Evolutionary conservation across 2,329 filamentous ascomycete species (phyloP).

Genomic region (Colletotrichum gloeosporioides): DNA sequence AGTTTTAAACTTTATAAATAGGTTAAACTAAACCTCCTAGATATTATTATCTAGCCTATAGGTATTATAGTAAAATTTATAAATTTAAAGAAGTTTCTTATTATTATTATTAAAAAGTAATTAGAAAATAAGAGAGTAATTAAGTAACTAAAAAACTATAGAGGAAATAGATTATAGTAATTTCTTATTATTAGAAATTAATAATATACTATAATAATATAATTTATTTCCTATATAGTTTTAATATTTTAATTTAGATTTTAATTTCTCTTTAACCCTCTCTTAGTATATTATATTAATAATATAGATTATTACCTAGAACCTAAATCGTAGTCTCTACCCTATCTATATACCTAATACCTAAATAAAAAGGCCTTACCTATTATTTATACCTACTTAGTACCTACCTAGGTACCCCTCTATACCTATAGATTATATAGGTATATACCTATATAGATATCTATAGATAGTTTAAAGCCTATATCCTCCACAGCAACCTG

Average conservation of each 20-base stretch:
- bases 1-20: neutral
- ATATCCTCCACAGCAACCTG: too few relatives aligned
- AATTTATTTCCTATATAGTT: neutral
- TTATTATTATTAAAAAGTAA: neutral
- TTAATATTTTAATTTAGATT: neutral
- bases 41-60: neutral
- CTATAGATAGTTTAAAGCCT: neutral
- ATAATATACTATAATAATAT: neutral
- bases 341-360: neutral
- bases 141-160: neutral
- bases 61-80: neutral
- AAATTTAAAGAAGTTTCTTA: neutral
- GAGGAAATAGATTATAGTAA: neutral
- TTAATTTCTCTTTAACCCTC: neutral
- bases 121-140: neutral
- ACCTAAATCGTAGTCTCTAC: neutral
- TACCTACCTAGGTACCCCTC: too few relatives aligned
- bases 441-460: too few relatives aligned
- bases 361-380: neutral
- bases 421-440: too few relatives aligned
- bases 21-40: fast-evolving
- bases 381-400: too few relatives aligned
- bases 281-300: neutral
- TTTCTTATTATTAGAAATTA: neutral
- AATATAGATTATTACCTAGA: neutral